Percentiles rank a stretch among this genome's conserved stretches.
Conservation (phyloP, 768 basidiomycete genomes). For the Fistulinella prunicolor region DNA sequence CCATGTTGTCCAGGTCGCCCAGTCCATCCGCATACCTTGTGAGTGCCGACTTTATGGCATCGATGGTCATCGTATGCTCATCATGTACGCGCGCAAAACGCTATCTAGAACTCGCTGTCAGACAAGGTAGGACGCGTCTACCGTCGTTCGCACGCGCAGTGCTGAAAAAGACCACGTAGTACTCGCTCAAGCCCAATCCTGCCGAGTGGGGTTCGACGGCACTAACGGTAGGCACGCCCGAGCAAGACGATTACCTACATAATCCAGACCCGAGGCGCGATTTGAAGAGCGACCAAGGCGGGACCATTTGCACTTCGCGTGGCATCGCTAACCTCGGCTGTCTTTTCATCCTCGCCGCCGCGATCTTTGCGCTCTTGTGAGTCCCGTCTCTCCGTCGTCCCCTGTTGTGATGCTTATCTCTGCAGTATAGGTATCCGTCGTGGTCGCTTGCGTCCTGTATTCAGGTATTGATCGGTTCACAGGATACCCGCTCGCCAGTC, state of each 20-base stretch:
- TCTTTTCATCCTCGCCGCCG: slow-evolving; percentile 51
- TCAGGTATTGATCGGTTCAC: not conserved
- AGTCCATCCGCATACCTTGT: slow-evolving; percentile 31
- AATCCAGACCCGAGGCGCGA: slow-evolving; percentile 59
- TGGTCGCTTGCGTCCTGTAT: not conserved
- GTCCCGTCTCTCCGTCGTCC: slow-evolving; percentile 22
- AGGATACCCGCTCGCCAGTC: slow-evolving; percentile 51
- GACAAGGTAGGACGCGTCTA: slow-evolving; percentile 19
- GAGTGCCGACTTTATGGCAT: slow-evolving; percentile 1
- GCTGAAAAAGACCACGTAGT: slow-evolving; percentile 26
- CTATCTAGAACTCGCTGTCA: slow-evolving; percentile 25
- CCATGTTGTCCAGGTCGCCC: slow-evolving; percentile 16
- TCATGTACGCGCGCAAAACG: too few species aligned
- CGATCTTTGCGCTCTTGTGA: slow-evolving; percentile 54
- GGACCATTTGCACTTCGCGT: slow-evolving; percentile 56
- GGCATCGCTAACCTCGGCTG: slow-evolving; percentile 70
- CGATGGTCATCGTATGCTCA: not conserved
- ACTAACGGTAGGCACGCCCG: slow-evolving; percentile 42
- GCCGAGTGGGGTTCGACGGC: slow-evolving; percentile 49
- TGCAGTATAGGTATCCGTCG: slow-evolving; percentile 15
- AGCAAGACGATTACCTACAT: slow-evolving; percentile 63
- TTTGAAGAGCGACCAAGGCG: slow-evolving; percentile 51
- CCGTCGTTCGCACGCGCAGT: not conserved
- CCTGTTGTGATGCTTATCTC: not conserved
- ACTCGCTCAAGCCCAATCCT: slow-evolving; percentile 40